Evolutionary conservation across 2,329 filamentous ascomycete genomes (phyloP), one percentile per base, ranked within the genome.

Genomic region (Fusarium clavum): DNA sequence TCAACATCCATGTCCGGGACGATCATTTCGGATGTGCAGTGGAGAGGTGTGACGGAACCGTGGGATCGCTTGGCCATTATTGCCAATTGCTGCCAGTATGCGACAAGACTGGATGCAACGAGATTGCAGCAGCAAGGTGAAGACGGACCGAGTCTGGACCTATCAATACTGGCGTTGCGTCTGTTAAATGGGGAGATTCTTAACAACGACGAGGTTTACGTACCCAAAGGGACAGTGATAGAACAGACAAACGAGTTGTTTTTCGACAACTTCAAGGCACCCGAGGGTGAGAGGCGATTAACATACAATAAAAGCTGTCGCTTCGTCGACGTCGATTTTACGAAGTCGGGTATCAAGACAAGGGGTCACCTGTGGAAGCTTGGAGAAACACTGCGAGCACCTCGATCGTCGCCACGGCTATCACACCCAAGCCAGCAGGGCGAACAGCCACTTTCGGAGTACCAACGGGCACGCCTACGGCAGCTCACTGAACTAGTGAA

Each of bases 21-120:
- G 0, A 67, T 80, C 1, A 61, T 79, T 0, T 61, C 67, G 0
- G 73, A 79, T 18, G 71, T 79, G 5, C 59, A 67, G 10, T 54
- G 41, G 8, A 69, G 76, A 49, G 67, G 62, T 0, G 41, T 76
- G 3, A 53, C 29, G 2, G 64, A 77, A 4, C 61, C 57, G 0
- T 80, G 72, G 73, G 77, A 79, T 32, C 71, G 69, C 2, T 43
- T 79, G 1, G 69, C 77, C 1, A 77, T 79, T 11, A 56, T 77
- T 14, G 77, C 77, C 14, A 80, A 80, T 30, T 79, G 77, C 51
- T 79, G 78, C 20, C 68, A 76, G n/a, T 79, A 79, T 32, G 56
- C 69, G 2, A 61, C 71, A 1, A 64, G 77, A 6, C 54, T 80
- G 6, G 59, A 79, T 29, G 55, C 13, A 6, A 29, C 43, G 24